A percentile compares a stretch with the other conserved stretches of the same genome.
phyloP scores from a whole-genome alignment of 2,329 filamentous ascomycete species.

The Neopestalotiopsis clavispora region DNA sequence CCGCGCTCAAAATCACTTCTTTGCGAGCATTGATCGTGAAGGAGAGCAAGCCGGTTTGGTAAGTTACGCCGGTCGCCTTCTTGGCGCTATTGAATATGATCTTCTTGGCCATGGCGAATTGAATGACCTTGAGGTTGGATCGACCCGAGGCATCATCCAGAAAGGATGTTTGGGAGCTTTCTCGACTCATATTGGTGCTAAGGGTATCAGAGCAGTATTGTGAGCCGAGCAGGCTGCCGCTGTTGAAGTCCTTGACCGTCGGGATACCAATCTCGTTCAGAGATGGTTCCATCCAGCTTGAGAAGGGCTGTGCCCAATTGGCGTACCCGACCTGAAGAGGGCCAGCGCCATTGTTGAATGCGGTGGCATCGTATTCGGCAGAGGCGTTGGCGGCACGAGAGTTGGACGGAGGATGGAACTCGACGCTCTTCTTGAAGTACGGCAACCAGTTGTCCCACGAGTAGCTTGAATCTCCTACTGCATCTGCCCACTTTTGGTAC shows the following conservation, averaged over 20 bases:
- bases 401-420: conserved; percentile 29
- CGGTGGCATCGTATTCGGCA: conserved; percentile 30
- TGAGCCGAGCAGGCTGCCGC: conserved; percentile 44
- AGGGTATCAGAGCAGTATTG: conserved; percentile 39
- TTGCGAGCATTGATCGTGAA: conserved; percentile 33
- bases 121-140: conserved; percentile 23
- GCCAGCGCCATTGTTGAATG: conserved; percentile 35
- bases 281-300: conserved; percentile 42
- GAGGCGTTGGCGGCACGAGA: conserved; percentile 33
- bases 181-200: conserved; percentile 14
- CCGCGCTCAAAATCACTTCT: conserved; percentile 44
- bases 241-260: conserved; percentile 41
- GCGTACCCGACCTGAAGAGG: conserved; percentile 47
- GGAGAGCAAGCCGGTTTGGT: conserved; percentile 20
- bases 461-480: conserved; percentile 30
- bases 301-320: conserved; percentile 44
- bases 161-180: conserved; percentile 23
- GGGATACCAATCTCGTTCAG: conserved; percentile 46
- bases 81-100: conserved; percentile 47
- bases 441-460: conserved; percentile 30
- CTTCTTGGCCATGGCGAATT: conserved; percentile 45
- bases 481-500: conserved; percentile 30
- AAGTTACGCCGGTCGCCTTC: conserved; percentile 35
- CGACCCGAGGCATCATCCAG: conserved; percentile 20
- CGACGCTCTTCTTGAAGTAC: conserved; percentile 31